phyloP scores from a whole-genome alignment of 768 basidiomycete species.

The Dacryopinax spathularia region DNA sequence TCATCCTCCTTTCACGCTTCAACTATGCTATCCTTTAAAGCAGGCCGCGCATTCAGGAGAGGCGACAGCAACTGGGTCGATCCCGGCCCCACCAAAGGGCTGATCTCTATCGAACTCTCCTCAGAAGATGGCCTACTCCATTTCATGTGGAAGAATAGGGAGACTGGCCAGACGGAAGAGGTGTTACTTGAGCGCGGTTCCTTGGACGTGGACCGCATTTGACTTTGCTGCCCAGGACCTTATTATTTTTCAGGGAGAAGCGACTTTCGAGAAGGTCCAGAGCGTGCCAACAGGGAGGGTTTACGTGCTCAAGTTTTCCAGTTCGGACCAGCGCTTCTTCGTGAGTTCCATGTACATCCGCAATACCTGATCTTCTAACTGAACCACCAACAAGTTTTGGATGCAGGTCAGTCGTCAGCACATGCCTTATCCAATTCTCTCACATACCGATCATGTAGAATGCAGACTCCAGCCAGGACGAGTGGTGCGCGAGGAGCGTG shows the following conservation, averaged over 20 bases:
- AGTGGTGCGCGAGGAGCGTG: constrained; percentile 57
- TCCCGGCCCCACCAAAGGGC: constrained; percentile 54
- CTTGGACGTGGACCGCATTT: not conserved
- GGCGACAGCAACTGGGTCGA: constrained; percentile 55
- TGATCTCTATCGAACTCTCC: constrained; percentile 43
- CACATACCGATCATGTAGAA: constrained; percentile 28
- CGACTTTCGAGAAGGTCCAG: constrained; percentile 58
- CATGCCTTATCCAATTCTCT: not conserved
- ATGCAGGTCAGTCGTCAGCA: constrained; percentile 47
- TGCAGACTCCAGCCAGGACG: constrained; percentile 48
- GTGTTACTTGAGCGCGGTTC: constrained; percentile 24
- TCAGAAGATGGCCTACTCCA: constrained; percentile 65
- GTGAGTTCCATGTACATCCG: constrained; percentile 36
- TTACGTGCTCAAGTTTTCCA: constrained; percentile 83
- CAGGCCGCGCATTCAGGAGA: constrained; percentile 61
- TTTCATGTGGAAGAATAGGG: constrained; percentile 67
- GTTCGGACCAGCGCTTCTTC: constrained; percentile 79
- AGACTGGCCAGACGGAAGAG: constrained; percentile 46
- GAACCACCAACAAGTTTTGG: constrained; percentile 63
- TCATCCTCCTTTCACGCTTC: not conserved
- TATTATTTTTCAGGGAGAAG: constrained; percentile 77
- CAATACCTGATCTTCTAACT: too few species aligned
- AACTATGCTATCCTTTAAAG: constrained; percentile 36
- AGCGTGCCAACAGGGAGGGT: constrained; percentile 54
- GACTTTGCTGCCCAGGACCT: constrained; percentile 42